Conservation (phyloP, 257 asterid genomes). For the Nicotiana undulata region DNA sequence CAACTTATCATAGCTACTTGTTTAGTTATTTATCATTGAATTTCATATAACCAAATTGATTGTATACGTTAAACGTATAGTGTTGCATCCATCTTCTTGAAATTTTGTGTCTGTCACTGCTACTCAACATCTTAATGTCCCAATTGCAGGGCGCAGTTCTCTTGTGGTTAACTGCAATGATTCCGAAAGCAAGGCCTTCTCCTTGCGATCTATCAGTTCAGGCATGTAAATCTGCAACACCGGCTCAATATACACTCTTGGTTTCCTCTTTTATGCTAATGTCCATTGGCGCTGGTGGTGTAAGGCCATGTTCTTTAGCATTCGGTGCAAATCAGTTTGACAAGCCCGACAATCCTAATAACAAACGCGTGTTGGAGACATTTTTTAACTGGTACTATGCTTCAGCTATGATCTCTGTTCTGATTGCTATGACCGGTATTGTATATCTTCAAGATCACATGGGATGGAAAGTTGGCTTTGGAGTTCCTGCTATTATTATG, state of each 20-base stretch:
- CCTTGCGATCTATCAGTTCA: conserved; percentile 22
- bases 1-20: neutral
- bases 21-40: neutral
- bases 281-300: conserved; percentile 65
- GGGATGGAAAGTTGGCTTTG: conserved; percentile 67
- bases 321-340: conserved; percentile 73
- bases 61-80: neutral
- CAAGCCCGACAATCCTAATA: conserved; percentile 20
- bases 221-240: conserved; percentile 30
- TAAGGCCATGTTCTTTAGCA: conserved; percentile 55
- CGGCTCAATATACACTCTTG: conserved; percentile 31
- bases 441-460: conserved; percentile 58
- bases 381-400: conserved; percentile 65
- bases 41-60: neutral
- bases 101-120: neutral
- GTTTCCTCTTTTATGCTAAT: conserved; percentile 44
- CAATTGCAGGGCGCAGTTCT: conserved; percentile 40
- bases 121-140: neutral
- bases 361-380: conserved; percentile 35
- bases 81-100: neutral
- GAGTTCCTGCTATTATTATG: conserved; percentile 52
- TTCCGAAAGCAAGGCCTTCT: conserved; percentile 37
- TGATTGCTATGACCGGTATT: conserved; percentile 45
- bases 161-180: conserved; percentile 62
- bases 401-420: conserved; percentile 32